phyloP scores from a whole-genome alignment of 2,329 filamentous ascomycete species.

The Didymella pinodella region DNA sequence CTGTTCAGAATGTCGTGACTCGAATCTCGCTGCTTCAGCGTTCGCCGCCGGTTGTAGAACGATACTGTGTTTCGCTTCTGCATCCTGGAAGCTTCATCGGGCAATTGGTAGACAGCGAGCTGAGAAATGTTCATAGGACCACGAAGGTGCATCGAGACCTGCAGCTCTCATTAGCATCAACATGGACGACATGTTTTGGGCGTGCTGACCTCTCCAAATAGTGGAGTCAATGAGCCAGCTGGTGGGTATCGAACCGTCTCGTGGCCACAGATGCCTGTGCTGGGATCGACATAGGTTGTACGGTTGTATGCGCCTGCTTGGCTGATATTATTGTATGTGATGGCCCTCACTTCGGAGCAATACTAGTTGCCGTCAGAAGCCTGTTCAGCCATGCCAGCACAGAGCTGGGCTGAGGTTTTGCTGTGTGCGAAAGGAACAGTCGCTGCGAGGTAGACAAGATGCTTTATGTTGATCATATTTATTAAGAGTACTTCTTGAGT shows the following conservation, averaged over 20 bases:
- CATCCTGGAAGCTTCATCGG: constrained; percentile 27
- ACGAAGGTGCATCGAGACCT: constrained; percentile 77
- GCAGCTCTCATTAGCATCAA: constrained; percentile 9
- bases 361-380: constrained; percentile 67
- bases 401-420: constrained; percentile 45
- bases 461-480: constrained; percentile 32
- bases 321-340: constrained; percentile 72
- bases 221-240: constrained; percentile 68
- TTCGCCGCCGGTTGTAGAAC: constrained; percentile 29
- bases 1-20: neutral
- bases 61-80: constrained; percentile 28
- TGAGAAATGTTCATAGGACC: constrained; percentile 73
- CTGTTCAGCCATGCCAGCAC: constrained; percentile 41
- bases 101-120: constrained; percentile 71
- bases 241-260: constrained; percentile 64
- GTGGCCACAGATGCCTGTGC: constrained; percentile 64
- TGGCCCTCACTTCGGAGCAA: constrained; percentile 69
- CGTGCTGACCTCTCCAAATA: constrained; percentile 70
- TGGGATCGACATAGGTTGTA: constrained; percentile 66
- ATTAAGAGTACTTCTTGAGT: constrained; percentile 12
- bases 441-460: constrained; percentile 27
- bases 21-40: constrained; percentile 13
- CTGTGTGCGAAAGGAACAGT: constrained; percentile 27
- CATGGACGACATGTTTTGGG: neutral
- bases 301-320: constrained; percentile 69